phyloP scores from a whole-genome alignment of 805 yeast species.

The Metschnikowia sp. region DNA sequence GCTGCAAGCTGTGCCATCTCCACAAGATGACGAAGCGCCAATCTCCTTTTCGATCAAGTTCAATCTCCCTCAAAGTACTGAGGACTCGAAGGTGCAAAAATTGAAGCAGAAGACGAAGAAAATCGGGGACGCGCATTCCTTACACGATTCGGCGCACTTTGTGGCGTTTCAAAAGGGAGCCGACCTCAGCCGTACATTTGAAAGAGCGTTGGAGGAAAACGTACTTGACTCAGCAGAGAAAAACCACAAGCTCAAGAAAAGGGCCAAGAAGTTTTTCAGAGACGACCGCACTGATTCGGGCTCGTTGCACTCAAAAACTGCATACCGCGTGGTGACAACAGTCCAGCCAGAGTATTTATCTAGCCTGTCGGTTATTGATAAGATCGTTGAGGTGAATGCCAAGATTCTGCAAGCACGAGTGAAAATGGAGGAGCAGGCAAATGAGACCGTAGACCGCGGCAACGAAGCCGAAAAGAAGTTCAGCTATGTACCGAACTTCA shows the following conservation, averaged over 20 bases:
- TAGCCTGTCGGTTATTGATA: conserved; percentile 12
- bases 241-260: not conserved
- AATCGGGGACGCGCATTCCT: not conserved
- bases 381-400: conserved; percentile 13
- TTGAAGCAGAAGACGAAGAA: conserved; percentile 6
- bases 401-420: conserved; percentile 5
- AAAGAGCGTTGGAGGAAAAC: conserved; percentile 21
- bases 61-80: conserved; percentile 18
- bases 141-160: conserved; percentile 41
- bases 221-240: not conserved
- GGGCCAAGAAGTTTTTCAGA: conserved; percentile 8
- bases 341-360: conserved; percentile 14
- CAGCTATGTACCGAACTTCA: conserved; percentile 5
- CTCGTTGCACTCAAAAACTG: not conserved
- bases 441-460: not conserved
- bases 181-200: conserved; percentile 39
- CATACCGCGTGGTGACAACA: conserved; percentile 8
- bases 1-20: not conserved
- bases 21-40: conserved; percentile 22
- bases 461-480: not conserved
- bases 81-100: conserved; percentile 5
- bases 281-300: conserved; percentile 5
- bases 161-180: conserved; percentile 57
- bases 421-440: conserved; percentile 1
- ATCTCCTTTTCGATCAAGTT: conserved; percentile 54